Evolutionary conservation across 805 yeast species (phyloP).

Genomic region (Myxozyma udenii): DNA sequence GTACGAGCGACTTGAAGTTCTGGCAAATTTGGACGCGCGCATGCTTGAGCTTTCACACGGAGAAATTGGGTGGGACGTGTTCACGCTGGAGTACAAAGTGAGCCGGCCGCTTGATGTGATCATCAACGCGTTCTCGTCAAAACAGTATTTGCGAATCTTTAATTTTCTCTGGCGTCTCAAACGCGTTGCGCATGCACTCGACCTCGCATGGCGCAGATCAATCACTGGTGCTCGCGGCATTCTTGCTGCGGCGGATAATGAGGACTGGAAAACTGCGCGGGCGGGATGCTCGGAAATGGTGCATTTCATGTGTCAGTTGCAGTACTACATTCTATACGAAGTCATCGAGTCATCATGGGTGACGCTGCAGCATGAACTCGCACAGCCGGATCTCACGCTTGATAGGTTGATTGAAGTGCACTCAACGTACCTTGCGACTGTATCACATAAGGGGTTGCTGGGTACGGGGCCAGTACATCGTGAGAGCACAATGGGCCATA

Average conservation of each 20-base stretch:
- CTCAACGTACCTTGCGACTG: constrained; percentile 34
- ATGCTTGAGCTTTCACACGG: constrained; percentile 71
- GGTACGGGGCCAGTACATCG: constrained; percentile 32
- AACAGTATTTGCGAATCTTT: constrained; percentile 70
- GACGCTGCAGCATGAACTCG: constrained; percentile 32
- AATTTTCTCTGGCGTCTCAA: constrained; percentile 80
- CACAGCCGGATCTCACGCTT: constrained; percentile 35
- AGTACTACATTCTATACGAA: constrained; percentile 39
- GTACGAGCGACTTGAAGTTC: constrained; percentile 41
- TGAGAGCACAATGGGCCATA: constrained; percentile 30
- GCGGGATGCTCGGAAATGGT: constrained; percentile 35
- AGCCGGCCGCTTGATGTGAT: constrained; percentile 55
- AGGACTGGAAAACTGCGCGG: constrained; percentile 33
- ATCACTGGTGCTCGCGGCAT: constrained; percentile 33
- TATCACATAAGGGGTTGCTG: constrained; percentile 37
- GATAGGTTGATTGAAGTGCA: constrained; percentile 40
- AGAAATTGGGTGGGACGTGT: constrained; percentile 85
- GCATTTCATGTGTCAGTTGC: constrained; percentile 39
- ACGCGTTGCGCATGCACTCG: constrained; percentile 55
- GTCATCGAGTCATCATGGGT: constrained; percentile 42
- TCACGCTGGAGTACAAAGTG: constrained; percentile 71
- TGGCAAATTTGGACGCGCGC: constrained; percentile 73
- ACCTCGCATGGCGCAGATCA: constrained; percentile 47
- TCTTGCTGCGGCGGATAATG: constrained; percentile 16
- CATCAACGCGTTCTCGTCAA: constrained; percentile 45